A percentile compares a stretch with the other conserved stretches of the same genome.
phyloP scores from a whole-genome alignment of 164 flowering plant genomes.

The Tetracentron sinense region DNA sequence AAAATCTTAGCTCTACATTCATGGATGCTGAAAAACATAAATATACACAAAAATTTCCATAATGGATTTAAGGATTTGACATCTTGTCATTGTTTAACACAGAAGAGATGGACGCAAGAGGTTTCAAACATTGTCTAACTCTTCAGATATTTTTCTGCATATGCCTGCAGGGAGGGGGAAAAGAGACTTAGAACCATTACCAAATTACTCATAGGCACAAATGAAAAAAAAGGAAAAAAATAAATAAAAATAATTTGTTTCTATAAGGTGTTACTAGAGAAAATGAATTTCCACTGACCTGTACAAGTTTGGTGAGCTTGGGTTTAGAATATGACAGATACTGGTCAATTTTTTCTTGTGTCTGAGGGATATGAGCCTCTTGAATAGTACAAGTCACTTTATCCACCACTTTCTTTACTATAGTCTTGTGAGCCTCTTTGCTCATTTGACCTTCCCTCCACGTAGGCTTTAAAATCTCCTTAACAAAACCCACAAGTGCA shows the following conservation, averaged over 20 bases:
- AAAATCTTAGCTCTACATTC: not conserved
- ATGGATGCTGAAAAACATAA: constrained; percentile 3
- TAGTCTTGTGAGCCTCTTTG: constrained; percentile 75
- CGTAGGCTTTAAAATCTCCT: constrained; percentile 82
- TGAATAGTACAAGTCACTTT: constrained; percentile 67
- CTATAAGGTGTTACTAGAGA: not conserved
- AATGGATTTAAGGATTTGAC: not conserved
- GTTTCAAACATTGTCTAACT: constrained; percentile 7
- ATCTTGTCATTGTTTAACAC: constrained; percentile 4
- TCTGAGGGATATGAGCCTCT: constrained; percentile 59
- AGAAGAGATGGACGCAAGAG: constrained; percentile 3
- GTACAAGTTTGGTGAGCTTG: constrained; percentile 79
- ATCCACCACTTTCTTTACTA: constrained; percentile 89
- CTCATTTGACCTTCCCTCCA: constrained; percentile 93
- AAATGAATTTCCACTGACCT: constrained; percentile 38
- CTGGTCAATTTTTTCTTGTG: constrained; percentile 74
- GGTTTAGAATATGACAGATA: constrained; percentile 65
- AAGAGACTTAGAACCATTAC: too few relatives aligned
- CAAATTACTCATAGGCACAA: not conserved
- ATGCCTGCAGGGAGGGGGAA: constrained; percentile 28
- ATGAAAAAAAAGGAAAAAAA: too few relatives aligned
- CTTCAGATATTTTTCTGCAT: constrained; percentile 35
- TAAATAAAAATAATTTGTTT: too few relatives aligned
- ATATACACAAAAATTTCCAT: constrained; percentile 1
- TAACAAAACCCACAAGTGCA: constrained; percentile 72